Conservation (phyloP, 257 asterid genomes). For the Leptodermis oblonga region DNA sequence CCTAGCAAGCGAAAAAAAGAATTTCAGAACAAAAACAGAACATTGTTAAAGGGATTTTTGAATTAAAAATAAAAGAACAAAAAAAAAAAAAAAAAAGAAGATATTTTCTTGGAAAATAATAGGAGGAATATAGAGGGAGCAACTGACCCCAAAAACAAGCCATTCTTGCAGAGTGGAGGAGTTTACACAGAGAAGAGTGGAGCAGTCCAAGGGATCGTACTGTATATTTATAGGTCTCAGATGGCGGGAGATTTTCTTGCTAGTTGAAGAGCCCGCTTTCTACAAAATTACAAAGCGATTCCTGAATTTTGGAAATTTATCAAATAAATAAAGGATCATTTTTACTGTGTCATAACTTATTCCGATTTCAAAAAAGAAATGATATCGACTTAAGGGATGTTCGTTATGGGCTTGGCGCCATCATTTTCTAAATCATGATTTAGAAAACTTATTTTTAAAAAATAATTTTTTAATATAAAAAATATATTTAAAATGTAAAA, state of each 20-base stretch:
- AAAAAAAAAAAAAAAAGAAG: too few species aligned
- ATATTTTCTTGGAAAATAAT: background rate
- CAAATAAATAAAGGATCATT: too few species aligned
- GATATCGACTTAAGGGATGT: too few species aligned
- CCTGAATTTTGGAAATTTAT: too few species aligned
- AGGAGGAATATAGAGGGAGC: background rate
- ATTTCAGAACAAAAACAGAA: background rate
- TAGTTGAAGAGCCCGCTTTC: background rate
- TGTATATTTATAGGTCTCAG: constrained; percentile 15
- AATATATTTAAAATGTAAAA: too few species aligned
- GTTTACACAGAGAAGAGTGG: constrained; percentile 22
- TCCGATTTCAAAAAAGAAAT: too few species aligned
- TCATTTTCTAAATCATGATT: too few species aligned
- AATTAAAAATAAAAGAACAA: too few species aligned
- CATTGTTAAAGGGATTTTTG: background rate
- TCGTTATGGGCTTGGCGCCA: too few species aligned
- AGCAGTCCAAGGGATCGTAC: constrained; percentile 28
- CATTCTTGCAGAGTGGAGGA: constrained; percentile 25
- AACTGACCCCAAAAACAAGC: constrained; percentile 69
- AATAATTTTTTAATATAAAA: too few species aligned
- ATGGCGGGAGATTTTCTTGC: constrained; percentile 29
- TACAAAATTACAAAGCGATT: background rate
- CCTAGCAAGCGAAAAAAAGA: constrained; percentile 55
- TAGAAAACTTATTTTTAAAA: too few species aligned
- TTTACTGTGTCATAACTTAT: too few species aligned